Evolutionary conservation across 495 filamentous ascomycete genomes (phyloP), one percentile per base, ranked within the genome.

Genomic region (Penicillium ucsense): DNA sequence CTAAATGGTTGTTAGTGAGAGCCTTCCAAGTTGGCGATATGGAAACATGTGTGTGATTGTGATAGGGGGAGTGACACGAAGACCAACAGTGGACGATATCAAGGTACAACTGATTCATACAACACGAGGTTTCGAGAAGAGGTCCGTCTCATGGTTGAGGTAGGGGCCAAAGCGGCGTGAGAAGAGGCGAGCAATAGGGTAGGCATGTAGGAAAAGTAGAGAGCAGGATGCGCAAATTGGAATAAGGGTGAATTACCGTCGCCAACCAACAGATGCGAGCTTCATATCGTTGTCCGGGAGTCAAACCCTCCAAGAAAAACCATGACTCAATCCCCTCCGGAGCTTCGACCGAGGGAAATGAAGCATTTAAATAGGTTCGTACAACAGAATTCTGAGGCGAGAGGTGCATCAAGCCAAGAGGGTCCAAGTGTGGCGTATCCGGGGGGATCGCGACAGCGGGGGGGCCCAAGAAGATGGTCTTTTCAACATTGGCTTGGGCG

Each of bases 241-340:
- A 20, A 30, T 31, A 29, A 31, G 37, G 28, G 32, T 20, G n/a
- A 75, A 84, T 65, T 78, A 94, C 91, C 31, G 83, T 94, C 38
- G 92, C 92, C 52, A 86, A 72, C 92, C 92, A 98, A 67, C 92
- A 98, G 50, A 96, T 74, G 27, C 92, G 79, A 32, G 95, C 80
- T 71, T 98, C 92, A 71, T 97, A 95, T 49, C 90, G 79, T 56
- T 85, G 84, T 7, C 80, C 77, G 12, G 80, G 74, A 12, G 63
- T 73, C 42, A 98, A 74, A n/a, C 77, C 67, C 45, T 89, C 77
- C n/a, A 98, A 77, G 32, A 91, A 72, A 53, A 86, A 79, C 92
- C 92, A 96, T 35, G 88, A 82, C 31, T 83, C 68, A 20, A 73
- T 67, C 5, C 88, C 89, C 4, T 70, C 48, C n/a, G 73, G 75